Conservation (phyloP, 2,329 filamentous ascomycete genomes). For the Dothidotthia symphoricarpi region DNA sequence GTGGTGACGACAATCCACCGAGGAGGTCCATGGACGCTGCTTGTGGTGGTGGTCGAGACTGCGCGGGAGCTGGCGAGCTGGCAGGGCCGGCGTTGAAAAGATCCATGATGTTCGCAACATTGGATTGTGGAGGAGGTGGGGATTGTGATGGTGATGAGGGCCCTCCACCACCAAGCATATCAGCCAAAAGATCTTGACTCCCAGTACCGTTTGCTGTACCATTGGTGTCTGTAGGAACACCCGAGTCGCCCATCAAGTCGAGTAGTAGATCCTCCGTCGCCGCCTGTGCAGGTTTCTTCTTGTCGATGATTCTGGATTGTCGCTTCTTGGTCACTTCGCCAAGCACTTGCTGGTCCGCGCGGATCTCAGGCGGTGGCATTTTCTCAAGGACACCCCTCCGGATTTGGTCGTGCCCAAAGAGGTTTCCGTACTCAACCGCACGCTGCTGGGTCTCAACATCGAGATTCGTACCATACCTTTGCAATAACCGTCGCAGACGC, state of each 20-base stretch:
- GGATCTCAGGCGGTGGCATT: slow-evolving; percentile 96
- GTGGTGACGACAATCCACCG: slow-evolving; percentile 48
- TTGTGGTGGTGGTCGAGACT: slow-evolving; percentile 42
- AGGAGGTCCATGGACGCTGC: slow-evolving; percentile 44
- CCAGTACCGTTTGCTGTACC: slow-evolving; percentile 57
- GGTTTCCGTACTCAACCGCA: slow-evolving; percentile 89
- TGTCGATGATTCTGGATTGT: slow-evolving; percentile 55
- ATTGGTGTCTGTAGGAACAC: slow-evolving; percentile 55
- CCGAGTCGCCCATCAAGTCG: slow-evolving; percentile 85
- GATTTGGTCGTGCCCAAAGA: slow-evolving; percentile 88
- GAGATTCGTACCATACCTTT: slow-evolving; percentile 76
- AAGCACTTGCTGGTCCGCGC: slow-evolving; percentile 88
- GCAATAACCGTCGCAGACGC: slow-evolving; percentile 74
- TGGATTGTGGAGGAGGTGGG: slow-evolving; percentile 43
- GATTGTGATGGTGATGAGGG: slow-evolving; percentile 43
- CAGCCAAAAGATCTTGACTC: slow-evolving; percentile 83
- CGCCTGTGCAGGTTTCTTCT: slow-evolving; percentile 73
- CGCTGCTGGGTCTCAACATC: slow-evolving; percentile 96
- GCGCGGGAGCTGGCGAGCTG: slow-evolving; percentile 36
- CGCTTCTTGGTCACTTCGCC: slow-evolving; percentile 66
- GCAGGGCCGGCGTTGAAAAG: slow-evolving; percentile 63
- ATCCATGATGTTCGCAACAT: slow-evolving; percentile 75
- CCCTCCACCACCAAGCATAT: slow-evolving; percentile 78
- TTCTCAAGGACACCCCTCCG: slow-evolving; percentile 89
- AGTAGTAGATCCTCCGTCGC: slow-evolving; percentile 88